These are phyloP conservation scores for Ilyonectria robusta DNA, from an alignment of 2,329 filamentous ascomycete genomes.

Conservation along the genomic window DNA sequence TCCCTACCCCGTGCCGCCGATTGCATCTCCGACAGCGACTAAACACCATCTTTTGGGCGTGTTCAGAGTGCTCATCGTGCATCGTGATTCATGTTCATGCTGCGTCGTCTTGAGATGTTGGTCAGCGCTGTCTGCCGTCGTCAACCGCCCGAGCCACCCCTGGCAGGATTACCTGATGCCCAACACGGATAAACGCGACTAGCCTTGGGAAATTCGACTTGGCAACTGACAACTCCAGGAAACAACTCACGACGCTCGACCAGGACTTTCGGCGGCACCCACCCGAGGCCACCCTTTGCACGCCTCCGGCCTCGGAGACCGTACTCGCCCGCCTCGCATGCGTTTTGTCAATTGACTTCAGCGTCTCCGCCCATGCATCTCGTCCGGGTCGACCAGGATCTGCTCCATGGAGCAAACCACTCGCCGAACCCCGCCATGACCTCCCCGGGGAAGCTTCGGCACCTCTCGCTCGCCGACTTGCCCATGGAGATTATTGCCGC, in stretches of 20 bases:
- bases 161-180: conserved; percentile 20
- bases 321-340: conserved; percentile 8
- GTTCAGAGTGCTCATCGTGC: neutral
- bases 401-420: conserved; percentile 35
- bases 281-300: conserved; percentile 20
- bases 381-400: conserved; percentile 41
- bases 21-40: conserved; percentile 6
- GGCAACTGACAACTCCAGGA: conserved; percentile 20
- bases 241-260: conserved; percentile 19
- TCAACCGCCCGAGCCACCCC: conserved; percentile 1
- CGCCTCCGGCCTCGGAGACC: conserved; percentile 24
- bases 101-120: conserved; percentile 13
- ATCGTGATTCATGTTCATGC: neutral
- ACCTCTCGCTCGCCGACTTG: conserved; percentile 39
- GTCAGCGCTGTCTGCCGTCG: conserved; percentile 8
- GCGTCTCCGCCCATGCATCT: conserved; percentile 41
- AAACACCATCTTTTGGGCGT: neutral
- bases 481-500: conserved; percentile 46
- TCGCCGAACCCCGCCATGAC: conserved; percentile 22
- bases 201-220: conserved; percentile 13
- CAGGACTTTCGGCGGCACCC: conserved; percentile 23
- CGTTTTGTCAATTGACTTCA: conserved; percentile 4
- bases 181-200: conserved; percentile 27
- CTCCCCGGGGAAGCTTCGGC: conserved; percentile 24
- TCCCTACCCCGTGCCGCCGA: conserved; percentile 12